Evolutionary conservation across 768 basidiomycete species (phyloP).

Genomic region (Mycena floridula): DNA sequence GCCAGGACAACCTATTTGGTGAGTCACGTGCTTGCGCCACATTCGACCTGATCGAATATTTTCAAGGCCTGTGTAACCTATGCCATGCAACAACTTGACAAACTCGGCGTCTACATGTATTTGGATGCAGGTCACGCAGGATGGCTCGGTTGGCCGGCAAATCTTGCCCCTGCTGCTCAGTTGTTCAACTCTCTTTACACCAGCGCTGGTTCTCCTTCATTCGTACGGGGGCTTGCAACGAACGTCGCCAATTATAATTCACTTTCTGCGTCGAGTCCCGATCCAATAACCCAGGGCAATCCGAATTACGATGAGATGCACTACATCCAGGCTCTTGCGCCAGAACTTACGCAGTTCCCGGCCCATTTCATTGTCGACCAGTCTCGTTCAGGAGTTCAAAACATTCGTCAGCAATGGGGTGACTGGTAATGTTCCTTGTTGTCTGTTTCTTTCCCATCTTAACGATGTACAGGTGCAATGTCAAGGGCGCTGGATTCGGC

Average conservation of each 20-base stretch:
- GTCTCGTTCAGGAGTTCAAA: constrained; percentile 57
- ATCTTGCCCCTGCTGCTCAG: constrained; percentile 51
- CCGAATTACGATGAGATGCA: constrained; percentile 55
- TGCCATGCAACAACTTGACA: constrained; percentile 53
- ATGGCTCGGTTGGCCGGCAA: constrained; percentile 67
- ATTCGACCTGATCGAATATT: not conserved
- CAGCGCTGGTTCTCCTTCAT: constrained; percentile 46
- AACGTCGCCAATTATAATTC: constrained; percentile 46
- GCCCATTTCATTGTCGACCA: constrained; percentile 65
- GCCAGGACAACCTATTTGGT: constrained; percentile 49
- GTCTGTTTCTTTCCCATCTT: not conserved
- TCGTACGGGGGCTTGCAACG: constrained; percentile 58
- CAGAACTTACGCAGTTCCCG: constrained; percentile 40
- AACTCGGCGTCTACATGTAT: constrained; percentile 55
- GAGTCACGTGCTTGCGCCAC: constrained; percentile 3
- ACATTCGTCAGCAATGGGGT: constrained; percentile 55
- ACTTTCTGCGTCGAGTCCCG: constrained; percentile 41
- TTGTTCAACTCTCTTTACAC: constrained; percentile 46
- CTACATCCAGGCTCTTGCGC: constrained; percentile 53
- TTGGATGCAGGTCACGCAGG: constrained; percentile 60
- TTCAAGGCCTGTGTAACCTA: constrained; percentile 42
- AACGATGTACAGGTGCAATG: constrained; percentile 40
- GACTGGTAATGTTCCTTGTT: constrained; percentile 33
- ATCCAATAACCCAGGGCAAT: constrained; percentile 57
- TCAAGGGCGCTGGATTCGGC: constrained; percentile 59